Conservation (phyloP, 371 early-diverging fungal genomes). For the Lichtheimia corymbifera region DNA sequence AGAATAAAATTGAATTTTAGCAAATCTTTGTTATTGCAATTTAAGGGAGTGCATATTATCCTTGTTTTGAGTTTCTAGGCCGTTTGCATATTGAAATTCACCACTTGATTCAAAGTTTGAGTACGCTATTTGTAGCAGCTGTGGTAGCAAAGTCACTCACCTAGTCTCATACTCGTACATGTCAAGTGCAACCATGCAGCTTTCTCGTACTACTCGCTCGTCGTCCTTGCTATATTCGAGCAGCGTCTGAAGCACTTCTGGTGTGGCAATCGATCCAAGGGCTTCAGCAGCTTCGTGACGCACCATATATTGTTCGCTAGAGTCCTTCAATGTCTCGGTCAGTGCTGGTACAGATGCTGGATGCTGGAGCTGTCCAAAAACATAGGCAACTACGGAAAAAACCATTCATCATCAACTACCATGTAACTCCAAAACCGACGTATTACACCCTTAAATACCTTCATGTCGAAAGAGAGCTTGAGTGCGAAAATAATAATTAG, state of each 20-base stretch:
- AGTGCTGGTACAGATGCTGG: conserved; percentile 88
- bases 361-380: conserved; percentile 99
- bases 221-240: conserved; percentile 72
- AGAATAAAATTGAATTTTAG: no score
- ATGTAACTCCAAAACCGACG: neutral
- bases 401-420: neutral
- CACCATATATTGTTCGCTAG: conserved; percentile 92
- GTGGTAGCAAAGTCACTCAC: conserved; percentile 13
- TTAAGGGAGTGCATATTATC: conserved; percentile 46
- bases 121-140: neutral
- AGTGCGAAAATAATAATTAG: neutral
- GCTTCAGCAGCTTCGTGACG: conserved; percentile 99
- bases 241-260: conserved; percentile 82
- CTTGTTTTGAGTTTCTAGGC: conserved; percentile 33
- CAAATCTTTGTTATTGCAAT: conserved; percentile 17
- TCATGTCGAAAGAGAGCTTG: conserved; percentile 97
- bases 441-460: conserved; percentile 26
- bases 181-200: conserved; percentile 96
- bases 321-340: conserved; percentile 72
- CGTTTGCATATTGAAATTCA: conserved; percentile 74
- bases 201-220: conserved; percentile 93
- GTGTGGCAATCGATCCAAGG: conserved; percentile 97
- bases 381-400: conserved; percentile 74
- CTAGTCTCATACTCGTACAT: conserved; percentile 94
- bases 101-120: conserved; percentile 20